Conservation (phyloP, 768 basidiomycete genomes). For the Tricholoma bakamatsutake region DNA sequence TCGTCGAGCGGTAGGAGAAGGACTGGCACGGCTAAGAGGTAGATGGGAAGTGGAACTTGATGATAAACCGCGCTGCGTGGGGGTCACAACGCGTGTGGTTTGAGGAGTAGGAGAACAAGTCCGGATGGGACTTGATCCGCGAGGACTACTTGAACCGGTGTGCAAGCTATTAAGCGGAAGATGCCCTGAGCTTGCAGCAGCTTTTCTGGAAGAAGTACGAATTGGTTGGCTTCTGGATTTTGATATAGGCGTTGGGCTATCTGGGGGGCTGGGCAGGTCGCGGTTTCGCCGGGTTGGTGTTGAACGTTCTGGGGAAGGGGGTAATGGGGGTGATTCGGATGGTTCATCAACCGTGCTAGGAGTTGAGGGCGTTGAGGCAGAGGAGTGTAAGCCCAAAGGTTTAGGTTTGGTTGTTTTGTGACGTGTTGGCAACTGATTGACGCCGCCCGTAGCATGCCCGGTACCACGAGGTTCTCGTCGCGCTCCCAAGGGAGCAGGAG, state of each 20-base stretch:
- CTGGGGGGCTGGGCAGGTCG: constrained; percentile 39
- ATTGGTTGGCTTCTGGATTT: constrained; percentile 29
- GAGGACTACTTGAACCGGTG: constrained; percentile 32
- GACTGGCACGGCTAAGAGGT: constrained; percentile 34
- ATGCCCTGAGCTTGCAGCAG: constrained; percentile 34
- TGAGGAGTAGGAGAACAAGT: constrained; percentile 35
- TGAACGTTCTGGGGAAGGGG: constrained; percentile 27
- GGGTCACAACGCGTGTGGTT: constrained; percentile 36
- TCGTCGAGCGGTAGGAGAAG: constrained; percentile 26
- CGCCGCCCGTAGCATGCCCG: constrained; percentile 11
- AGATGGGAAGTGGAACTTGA: constrained; percentile 49
- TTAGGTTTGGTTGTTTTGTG: constrained; percentile 28
- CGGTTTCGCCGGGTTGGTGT: constrained; percentile 31
- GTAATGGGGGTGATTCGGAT: not conserved
- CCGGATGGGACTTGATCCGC: constrained; percentile 35
- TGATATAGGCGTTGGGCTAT: constrained; percentile 41
- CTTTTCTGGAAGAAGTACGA: constrained; percentile 28
- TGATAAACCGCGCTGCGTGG: constrained; percentile 32
- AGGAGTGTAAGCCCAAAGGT: constrained; percentile 22
- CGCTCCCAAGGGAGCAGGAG: constrained; percentile 15
- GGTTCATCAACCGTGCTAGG: constrained; percentile 11
- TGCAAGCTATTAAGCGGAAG: constrained; percentile 33
- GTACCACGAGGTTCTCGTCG: constrained; percentile 13
- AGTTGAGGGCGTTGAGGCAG: constrained; percentile 19
- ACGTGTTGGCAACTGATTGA: constrained; percentile 20